A percentile compares a stretch with the other conserved stretches of the same genome.
These are phyloP conservation scores for Thraustochytrium sp. DNA, from an alignment of 352 stramenopile genomes.

Conservation along the genomic window DNA sequence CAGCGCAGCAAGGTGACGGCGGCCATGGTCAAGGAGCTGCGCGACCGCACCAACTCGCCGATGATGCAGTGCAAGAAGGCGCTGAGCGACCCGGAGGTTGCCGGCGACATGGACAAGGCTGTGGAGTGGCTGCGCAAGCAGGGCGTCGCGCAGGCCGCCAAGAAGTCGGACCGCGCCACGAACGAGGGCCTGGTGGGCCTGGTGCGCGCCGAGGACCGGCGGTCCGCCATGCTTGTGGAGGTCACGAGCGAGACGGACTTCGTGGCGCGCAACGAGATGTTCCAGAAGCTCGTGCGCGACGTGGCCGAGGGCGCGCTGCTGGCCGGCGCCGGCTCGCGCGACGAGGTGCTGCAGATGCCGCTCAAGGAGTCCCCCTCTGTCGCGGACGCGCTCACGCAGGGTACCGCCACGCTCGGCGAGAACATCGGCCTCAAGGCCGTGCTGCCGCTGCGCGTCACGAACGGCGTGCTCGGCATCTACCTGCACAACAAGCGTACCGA, in stretches of 20 bases:
- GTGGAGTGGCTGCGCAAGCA: conserved; percentile 69
- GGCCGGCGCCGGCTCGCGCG: neutral
- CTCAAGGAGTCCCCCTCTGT: neutral
- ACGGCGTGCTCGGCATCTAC: conserved; percentile 58
- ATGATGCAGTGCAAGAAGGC: conserved; percentile 78
- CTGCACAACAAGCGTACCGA: conserved; percentile 64
- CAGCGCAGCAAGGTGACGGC: conserved; percentile 46
- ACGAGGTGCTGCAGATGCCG: neutral
- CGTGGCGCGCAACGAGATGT: conserved; percentile 49
- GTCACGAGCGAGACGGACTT: conserved; percentile 51
- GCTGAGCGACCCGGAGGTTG: conserved; percentile 55
- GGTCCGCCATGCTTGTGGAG: conserved; percentile 24
- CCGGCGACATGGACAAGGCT: conserved; percentile 58
- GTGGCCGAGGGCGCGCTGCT: neutral
- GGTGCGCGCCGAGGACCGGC: neutral
- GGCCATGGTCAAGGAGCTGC: conserved; percentile 61
- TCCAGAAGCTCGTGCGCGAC: conserved; percentile 47
- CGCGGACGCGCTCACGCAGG: neutral
- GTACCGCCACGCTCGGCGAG: conserved; percentile 51
- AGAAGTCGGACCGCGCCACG: conserved; percentile 47
- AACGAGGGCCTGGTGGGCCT: conserved; percentile 46
- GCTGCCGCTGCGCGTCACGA: conserved; percentile 45
- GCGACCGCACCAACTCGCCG: conserved; percentile 60
- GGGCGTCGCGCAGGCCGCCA: conserved; percentile 53
- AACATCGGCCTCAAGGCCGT: conserved; percentile 60